Conservation (phyloP, 73 alveolate species). For the Symbiodinium natans region DNA sequence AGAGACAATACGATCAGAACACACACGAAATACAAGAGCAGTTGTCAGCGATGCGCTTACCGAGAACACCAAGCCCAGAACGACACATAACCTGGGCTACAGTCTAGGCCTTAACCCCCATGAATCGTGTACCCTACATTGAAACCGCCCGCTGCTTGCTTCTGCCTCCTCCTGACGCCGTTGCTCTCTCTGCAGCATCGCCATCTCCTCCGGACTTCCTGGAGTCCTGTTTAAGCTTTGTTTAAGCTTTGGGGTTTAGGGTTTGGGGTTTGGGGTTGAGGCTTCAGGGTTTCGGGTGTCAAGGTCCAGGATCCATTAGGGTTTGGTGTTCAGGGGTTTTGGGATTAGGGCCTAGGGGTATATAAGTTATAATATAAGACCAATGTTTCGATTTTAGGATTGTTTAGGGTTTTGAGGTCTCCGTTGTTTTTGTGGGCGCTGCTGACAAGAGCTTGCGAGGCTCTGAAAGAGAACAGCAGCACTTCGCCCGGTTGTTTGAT, state of each 20-base stretch:
- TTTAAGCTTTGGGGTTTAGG: too few species aligned
- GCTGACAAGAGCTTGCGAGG: not conserved
- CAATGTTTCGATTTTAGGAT: not conserved
- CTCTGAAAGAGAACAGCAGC: not conserved
- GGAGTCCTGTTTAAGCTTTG: not conserved
- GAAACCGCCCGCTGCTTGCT: not conserved
- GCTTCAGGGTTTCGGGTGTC: not conserved
- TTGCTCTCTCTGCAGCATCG: not conserved
- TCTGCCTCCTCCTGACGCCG: not conserved
- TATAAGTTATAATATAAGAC: too few species aligned
- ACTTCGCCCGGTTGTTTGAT: not conserved
- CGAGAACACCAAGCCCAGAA: not conserved
- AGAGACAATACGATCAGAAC: not conserved
- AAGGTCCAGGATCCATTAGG: not conserved
- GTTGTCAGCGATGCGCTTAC: not conserved
- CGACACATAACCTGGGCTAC: not conserved
- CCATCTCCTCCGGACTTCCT: conserved; percentile 12
- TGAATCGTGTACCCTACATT: not conserved
- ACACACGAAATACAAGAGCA: not conserved
- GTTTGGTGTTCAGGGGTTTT: not conserved
- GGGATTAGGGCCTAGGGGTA: not conserved
- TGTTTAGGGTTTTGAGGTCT: not conserved
- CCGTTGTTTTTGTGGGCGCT: not conserved
- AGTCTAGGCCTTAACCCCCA: not conserved
- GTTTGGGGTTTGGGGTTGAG: not conserved